Evolutionary conservation across 164 flowering plant genomes (phyloP).

Genomic region (Macadamia tetraphylla): DNA sequence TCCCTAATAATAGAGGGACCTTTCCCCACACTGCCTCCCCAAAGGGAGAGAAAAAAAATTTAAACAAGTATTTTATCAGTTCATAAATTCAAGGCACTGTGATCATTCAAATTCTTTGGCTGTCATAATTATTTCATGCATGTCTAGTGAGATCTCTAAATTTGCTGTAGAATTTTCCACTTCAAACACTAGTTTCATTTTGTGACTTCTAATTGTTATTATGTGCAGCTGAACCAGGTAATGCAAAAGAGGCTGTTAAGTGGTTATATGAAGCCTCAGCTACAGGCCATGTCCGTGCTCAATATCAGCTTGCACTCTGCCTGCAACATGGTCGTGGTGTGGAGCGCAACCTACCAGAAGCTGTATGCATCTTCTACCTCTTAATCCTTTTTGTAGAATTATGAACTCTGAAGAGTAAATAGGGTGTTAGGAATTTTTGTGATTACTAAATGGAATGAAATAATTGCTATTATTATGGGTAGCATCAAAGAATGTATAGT

Average conservation of each 20-base stretch:
- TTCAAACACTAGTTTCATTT: background rate
- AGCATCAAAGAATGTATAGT: too few relatives aligned
- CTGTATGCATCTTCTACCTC: conserved; percentile 43
- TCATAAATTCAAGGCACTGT: background rate
- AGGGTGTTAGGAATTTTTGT: background rate
- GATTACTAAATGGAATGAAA: background rate
- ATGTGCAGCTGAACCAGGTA: conserved; percentile 64
- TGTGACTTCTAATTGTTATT: conserved; percentile 12
- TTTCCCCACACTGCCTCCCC: background rate
- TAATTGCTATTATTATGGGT: too few relatives aligned
- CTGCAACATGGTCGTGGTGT: conserved; percentile 75
- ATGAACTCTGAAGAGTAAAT: background rate
- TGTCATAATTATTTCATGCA: conserved; percentile 85
- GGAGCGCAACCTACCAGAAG: conserved; percentile 43
- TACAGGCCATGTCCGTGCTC: conserved; percentile 78
- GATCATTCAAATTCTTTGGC: conserved; percentile 3
- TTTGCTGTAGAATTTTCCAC: background rate
- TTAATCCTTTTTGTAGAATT: background rate
- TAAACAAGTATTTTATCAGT: background rate
- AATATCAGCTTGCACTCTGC: conserved; percentile 91
- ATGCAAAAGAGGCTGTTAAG: conserved; percentile 57
- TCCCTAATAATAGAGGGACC: too few relatives aligned
- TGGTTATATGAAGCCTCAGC: conserved; percentile 59
- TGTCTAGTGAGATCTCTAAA: background rate
- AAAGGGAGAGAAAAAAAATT: too few relatives aligned